phyloP scores from a whole-genome alignment of 108 stramenopile species.

The Skeletonema potamos region DNA sequence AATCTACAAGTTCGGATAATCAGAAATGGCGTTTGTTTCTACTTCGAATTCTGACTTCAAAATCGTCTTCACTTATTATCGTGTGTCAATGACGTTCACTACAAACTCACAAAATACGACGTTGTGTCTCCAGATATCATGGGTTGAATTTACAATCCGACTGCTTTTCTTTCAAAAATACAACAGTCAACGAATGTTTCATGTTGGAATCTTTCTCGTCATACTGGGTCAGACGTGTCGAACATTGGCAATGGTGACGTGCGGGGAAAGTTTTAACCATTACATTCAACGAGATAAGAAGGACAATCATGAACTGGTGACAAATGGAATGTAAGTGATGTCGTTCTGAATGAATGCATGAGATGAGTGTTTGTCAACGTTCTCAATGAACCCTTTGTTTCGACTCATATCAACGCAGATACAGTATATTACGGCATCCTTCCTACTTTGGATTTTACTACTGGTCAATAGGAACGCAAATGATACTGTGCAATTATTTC shows the following conservation, averaged over 20 bases:
- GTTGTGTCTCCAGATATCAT: constrained; percentile 51
- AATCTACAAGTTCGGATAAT: neutral
- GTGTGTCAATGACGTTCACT: neutral
- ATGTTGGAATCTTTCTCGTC: constrained; percentile 66
- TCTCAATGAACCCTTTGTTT: neutral
- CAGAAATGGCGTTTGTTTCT: neutral
- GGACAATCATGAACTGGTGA: constrained; percentile 88
- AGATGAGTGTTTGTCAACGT: neutral
- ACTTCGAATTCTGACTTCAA: neutral
- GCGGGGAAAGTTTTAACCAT: constrained; percentile 94
- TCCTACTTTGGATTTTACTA: constrained; percentile 96
- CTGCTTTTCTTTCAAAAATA: constrained; percentile 52
- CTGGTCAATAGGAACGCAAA: constrained; percentile 91
- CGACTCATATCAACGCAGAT: constrained; percentile 34
- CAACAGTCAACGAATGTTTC: constrained; percentile 28
- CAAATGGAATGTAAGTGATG: constrained; percentile 73
- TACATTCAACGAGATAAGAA: constrained; percentile 84
- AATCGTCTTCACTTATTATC: neutral
- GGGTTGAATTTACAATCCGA: constrained; percentile 83
- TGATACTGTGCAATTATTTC: constrained; percentile 82
- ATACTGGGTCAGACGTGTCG: constrained; percentile 79
- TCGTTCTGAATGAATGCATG: neutral
- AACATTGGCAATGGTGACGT: constrained; percentile 88
- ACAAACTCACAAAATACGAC: neutral
- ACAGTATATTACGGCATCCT: constrained; percentile 90